These are phyloP conservation scores for Cenococcum geophilum DNA, from an alignment of 495 filamentous ascomycete genomes.

Conservation along the genomic window DNA sequence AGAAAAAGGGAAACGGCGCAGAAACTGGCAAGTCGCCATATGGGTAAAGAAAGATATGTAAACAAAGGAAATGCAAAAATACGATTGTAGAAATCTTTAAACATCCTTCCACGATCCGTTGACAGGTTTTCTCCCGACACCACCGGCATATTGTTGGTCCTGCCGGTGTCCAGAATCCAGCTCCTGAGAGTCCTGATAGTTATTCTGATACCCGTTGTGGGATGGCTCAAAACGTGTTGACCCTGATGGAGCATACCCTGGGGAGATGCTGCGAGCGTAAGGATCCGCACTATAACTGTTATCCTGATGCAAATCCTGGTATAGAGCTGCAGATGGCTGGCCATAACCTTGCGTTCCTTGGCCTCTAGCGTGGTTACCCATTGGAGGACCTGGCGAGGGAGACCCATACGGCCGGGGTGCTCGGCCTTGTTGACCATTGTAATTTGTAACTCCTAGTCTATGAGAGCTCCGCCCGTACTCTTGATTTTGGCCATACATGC, in stretches of 20 bases:
- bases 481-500: neutral
- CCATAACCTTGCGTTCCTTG: no score
- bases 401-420: neutral
- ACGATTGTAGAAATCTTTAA: conserved; percentile 2
- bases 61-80: no score
- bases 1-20: no score
- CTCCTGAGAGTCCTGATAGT: conserved; percentile 10
- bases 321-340: neutral
- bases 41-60: no score
- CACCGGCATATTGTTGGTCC: conserved; percentile 5
- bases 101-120: conserved; percentile 32
- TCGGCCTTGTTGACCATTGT: neutral
- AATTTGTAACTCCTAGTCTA: neutral
- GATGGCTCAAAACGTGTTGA: conserved; percentile 1
- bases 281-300: neutral
- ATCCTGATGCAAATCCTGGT: neutral
- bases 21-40: no score
- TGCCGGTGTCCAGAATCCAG: conserved; percentile 2
- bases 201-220: neutral
- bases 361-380: neutral
- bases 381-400: neutral
- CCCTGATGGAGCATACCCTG: neutral
- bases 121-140: conserved; percentile 27
- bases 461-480: conserved; percentile 1
- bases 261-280: neutral